Evolutionary conservation across 2,329 filamentous ascomycete species (phyloP).

Genomic region (Aspergillus spinulosporus): DNA sequence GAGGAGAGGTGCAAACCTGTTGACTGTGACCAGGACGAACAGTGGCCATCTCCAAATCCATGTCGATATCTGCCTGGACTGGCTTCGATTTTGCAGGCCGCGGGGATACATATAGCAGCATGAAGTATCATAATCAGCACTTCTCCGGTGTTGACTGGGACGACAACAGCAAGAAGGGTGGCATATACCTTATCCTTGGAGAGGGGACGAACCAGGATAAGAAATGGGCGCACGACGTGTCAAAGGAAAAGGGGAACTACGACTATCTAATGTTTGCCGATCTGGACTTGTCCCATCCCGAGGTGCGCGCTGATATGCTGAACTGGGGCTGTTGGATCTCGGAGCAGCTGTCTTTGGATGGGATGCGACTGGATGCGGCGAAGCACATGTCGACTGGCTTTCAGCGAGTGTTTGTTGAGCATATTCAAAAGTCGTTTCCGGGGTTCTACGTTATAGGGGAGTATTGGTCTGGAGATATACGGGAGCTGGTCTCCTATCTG

Average conservation of each 20-base stretch:
- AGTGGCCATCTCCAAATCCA: constrained; percentile 47
- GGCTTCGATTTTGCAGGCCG: constrained; percentile 66
- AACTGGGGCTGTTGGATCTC: constrained; percentile 69
- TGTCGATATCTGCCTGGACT: constrained; percentile 68
- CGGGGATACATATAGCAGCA: constrained; percentile 57
- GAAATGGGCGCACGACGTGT: constrained; percentile 63
- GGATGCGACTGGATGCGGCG: constrained; percentile 65
- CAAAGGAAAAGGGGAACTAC: constrained; percentile 66
- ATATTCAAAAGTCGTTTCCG: constrained; percentile 51
- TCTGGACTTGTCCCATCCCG: constrained; percentile 63
- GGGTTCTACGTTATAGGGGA: constrained; percentile 66
- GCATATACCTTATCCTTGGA: constrained; percentile 60
- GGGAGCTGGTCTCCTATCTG: constrained; percentile 60
- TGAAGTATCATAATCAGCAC: constrained; percentile 62
- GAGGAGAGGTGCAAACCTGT: background rate
- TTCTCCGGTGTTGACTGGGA: constrained; percentile 70
- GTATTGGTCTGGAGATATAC: constrained; percentile 62
- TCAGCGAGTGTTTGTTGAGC: constrained; percentile 62
- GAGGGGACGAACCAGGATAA: constrained; percentile 58
- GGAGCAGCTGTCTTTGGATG: constrained; percentile 58
- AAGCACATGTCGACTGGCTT: constrained; percentile 72
- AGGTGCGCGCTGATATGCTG: constrained; percentile 64
- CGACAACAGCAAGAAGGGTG: constrained; percentile 56
- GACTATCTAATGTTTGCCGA: constrained; percentile 72
- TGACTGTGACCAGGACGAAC: constrained; percentile 2